phyloP scores from a whole-genome alignment of 495 filamentous ascomycete species.

The Neurospora tetraspora region DNA sequence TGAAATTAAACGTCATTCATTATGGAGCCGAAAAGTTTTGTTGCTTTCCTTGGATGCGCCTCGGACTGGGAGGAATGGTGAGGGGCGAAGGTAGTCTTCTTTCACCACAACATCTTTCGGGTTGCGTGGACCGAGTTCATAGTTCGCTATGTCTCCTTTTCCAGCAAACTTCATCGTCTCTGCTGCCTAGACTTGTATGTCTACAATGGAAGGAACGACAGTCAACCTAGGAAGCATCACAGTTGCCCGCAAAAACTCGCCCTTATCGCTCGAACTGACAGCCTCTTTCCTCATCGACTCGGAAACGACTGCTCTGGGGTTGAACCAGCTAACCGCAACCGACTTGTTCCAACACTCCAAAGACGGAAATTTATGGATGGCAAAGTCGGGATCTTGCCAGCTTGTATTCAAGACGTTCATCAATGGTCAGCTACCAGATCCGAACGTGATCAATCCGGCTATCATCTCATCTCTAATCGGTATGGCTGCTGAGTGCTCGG shows the following conservation, averaged over 20 bases:
- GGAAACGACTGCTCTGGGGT: neutral
- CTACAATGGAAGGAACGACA: conserved; percentile 7
- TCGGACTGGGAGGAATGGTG: neutral
- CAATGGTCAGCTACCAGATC: conserved; percentile 6
- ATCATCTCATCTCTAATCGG: neutral
- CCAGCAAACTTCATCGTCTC: neutral
- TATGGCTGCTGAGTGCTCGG: conserved; percentile 10
- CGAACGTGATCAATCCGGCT: neutral
- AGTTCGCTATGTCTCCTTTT: neutral
- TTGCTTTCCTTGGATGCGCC: neutral
- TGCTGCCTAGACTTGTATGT: neutral
- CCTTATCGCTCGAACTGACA: conserved; percentile 9
- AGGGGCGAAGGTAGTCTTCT: neutral
- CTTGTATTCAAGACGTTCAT: conserved; percentile 12
- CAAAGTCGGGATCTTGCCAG: conserved; percentile 19
- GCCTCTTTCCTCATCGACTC: conserved; percentile 7
- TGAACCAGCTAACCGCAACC: neutral
- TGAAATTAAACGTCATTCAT: neutral
- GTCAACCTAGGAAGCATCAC: conserved; percentile 15
- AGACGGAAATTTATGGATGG: conserved; percentile 15
- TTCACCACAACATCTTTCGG: neutral
- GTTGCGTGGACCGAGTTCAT: neutral
- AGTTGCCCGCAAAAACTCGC: conserved; percentile 7
- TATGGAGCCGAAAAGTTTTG: neutral
- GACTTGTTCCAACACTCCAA: conserved; percentile 7